These are phyloP conservation scores for Ettlia oleoabundans DNA, from an alignment of 139 green algal genomes.

Conservation along the genomic window DNA sequence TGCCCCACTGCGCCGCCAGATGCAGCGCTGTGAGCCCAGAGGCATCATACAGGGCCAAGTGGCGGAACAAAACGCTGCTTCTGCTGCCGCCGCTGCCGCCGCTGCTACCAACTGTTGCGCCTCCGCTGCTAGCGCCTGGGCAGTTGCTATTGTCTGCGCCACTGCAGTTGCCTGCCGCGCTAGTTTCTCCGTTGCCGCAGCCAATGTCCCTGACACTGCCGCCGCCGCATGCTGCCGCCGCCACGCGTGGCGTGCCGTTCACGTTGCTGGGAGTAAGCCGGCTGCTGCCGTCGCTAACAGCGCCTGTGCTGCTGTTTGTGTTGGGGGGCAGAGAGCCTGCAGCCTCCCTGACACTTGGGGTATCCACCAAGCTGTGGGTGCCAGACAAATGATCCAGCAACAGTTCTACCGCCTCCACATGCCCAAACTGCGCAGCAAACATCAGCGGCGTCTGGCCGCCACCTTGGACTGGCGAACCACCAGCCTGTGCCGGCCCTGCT, in stretches of 20 bases:
- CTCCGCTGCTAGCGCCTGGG: too few relatives aligned
- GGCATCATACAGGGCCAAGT: constrained; percentile 1
- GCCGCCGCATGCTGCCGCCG: not conserved
- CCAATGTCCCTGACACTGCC: not conserved
- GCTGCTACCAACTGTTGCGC: too few relatives aligned
- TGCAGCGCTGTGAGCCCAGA: constrained; percentile 12
- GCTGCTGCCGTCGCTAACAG: not conserved
- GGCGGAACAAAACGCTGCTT: too few relatives aligned
- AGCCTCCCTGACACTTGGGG: too few relatives aligned
- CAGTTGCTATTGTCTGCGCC: not conserved
- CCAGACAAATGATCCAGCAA: too few relatives aligned
- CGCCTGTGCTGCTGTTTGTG: not conserved
- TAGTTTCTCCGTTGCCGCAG: too few relatives aligned
- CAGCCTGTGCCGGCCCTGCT: not conserved
- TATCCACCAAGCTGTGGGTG: too few relatives aligned
- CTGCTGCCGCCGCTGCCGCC: too few relatives aligned
- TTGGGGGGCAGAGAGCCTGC: too few relatives aligned
- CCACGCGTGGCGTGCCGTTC: not conserved
- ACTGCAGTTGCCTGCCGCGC: not conserved
- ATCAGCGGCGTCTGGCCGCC: constrained; percentile 33
- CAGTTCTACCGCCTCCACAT: not conserved
- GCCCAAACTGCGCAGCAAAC: constrained; percentile 35
- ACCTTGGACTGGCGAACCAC: too few relatives aligned
- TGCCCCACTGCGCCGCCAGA: constrained; percentile 40
- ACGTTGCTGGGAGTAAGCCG: not conserved